These are phyloP conservation scores for Sporisorium graminicola DNA, from an alignment of 1,284 basidiomycete genomes.

Conservation along the genomic window DNA sequence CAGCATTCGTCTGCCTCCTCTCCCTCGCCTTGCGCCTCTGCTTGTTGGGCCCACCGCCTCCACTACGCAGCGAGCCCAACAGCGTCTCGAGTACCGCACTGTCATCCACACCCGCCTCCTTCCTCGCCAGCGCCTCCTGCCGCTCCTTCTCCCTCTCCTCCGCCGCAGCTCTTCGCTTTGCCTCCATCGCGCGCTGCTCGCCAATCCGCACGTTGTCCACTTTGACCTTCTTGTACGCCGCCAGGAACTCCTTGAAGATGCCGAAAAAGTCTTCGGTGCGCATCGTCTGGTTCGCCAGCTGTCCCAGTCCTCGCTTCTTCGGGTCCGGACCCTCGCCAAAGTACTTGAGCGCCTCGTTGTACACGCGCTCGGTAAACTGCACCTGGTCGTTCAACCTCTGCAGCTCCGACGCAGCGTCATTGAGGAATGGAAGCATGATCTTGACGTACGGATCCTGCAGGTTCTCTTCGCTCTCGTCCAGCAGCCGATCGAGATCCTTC, in stretches of 20 bases:
- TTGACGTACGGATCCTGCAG: slow-evolving; percentile 66
- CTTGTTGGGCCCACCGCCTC: slow-evolving; percentile 63
- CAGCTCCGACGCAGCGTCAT: slow-evolving; percentile 56
- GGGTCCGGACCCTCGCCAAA: slow-evolving; percentile 69
- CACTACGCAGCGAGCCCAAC: slow-evolving; percentile 60
- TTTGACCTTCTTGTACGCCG: slow-evolving; percentile 68
- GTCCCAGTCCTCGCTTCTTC: slow-evolving; percentile 63
- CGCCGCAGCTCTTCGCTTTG: slow-evolving; percentile 64
- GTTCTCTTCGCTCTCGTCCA: slow-evolving; percentile 66
- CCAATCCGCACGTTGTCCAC: slow-evolving; percentile 63
- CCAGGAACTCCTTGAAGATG: slow-evolving; percentile 68
- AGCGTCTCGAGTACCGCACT: slow-evolving; percentile 67
- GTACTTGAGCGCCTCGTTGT: slow-evolving; percentile 65
- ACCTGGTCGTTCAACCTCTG: slow-evolving; percentile 65
- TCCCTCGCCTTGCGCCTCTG: slow-evolving; percentile 61
- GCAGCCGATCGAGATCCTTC: slow-evolving; percentile 65
- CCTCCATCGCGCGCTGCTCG: slow-evolving; percentile 65
- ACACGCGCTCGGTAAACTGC: slow-evolving; percentile 64
- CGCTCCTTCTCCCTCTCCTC: slow-evolving; percentile 66
- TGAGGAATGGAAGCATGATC: slow-evolving; percentile 69
- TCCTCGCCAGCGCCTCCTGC: slow-evolving; percentile 62
- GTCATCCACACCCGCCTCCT: slow-evolving; percentile 67
- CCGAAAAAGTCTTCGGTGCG: slow-evolving; percentile 69
- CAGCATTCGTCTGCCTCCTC: slow-evolving; percentile 46
- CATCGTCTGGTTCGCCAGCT: slow-evolving; percentile 60